Base-by-base conservation (phyloP, 2,329 filamentous ascomycete species). In the Penicillium sp. region DNA sequence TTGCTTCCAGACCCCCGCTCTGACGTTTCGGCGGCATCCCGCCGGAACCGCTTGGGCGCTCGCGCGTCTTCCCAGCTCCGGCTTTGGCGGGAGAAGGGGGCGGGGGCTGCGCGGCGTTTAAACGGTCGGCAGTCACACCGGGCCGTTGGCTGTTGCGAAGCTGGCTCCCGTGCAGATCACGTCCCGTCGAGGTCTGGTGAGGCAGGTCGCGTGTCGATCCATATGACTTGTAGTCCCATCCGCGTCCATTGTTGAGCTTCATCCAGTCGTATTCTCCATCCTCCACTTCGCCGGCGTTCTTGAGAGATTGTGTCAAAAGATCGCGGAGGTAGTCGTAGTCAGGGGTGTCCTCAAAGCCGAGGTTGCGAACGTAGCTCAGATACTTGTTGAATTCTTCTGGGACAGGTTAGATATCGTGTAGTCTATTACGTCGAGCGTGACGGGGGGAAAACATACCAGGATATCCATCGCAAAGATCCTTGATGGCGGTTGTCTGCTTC, bases 191-290 rank as follows among this genome's bases (percentile, higher is more conserved):
- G 70, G 92, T 90, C 59, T 87, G 89, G 64, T 88, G 79, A 24
- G 20, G 39, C 54, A 91, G 90, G 70, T 87, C 83, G 76, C 90
- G 89, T 89, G 87, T 65, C 20, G 83, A 83, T 44, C 83, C 79
- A 66, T 87, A 84, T 54, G 81, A 77, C 69, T 88, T 88, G 73
- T 86, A 89, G 75, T 95, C 90, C 90, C 90, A 95, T 57, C 91
- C 91, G 76, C 95, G 94, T 63, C 87, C 87, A 76, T 91, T 90
- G 79, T 90, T 94, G 64, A 96, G 81, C 81, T 96, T 96, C 90
- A 97, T 96, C 94, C 94, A 99, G 77, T 99, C 94, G 74, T 97
- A 99, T 73, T 97, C 92, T 68, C 94, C 94, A 74, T 99, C 94
- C 71, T 97, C 94, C 8, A 96, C 87, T 65, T 96, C 92, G 50